Percentiles rank a stretch among this genome's conserved stretches.
Conservation (phyloP, 2,329 filamentous ascomycete genomes). For the Neonectria magnoliae region DNA sequence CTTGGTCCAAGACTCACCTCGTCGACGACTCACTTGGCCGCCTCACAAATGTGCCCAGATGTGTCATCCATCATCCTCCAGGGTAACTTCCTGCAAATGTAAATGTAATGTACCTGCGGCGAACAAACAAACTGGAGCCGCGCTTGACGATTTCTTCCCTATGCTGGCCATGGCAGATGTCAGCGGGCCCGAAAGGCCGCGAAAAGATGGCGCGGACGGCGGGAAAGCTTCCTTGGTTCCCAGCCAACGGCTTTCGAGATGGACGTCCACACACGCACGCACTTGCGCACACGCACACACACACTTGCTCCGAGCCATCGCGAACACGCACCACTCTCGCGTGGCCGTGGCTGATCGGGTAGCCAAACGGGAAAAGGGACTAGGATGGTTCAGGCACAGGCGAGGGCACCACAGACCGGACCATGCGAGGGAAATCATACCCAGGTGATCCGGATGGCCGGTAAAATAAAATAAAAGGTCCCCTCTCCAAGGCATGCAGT, state of each 20-base stretch:
- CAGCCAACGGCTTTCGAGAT: slow-evolving; percentile 18
- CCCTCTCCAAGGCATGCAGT: not conserved
- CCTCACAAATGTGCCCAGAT: not conserved
- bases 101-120: no score
- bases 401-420: slow-evolving; percentile 3
- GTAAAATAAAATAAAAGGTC: slow-evolving; percentile 3
- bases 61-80: slow-evolving; percentile 7
- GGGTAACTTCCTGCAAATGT: not conserved
- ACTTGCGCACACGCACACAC: not conserved
- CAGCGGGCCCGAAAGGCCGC: not conserved
- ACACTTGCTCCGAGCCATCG: slow-evolving; percentile 2
- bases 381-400: not conserved
- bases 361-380: slow-evolving; percentile 18
- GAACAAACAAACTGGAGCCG: not conserved
- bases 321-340: slow-evolving; percentile 21
- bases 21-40: slow-evolving; percentile 7
- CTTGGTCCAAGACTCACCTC: slow-evolving; percentile 14
- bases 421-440: slow-evolving; percentile 22
- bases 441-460: slow-evolving; percentile 12
- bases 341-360: slow-evolving; percentile 21
- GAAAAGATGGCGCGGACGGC: slow-evolving; percentile 16
- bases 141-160: not conserved
- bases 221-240: slow-evolving; percentile 16
- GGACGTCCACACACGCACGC: not conserved
- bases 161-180: not conserved